phyloP scores from a whole-genome alignment of 2,329 filamentous ascomycete species.

The Teratosphaeria nubilosa region DNA sequence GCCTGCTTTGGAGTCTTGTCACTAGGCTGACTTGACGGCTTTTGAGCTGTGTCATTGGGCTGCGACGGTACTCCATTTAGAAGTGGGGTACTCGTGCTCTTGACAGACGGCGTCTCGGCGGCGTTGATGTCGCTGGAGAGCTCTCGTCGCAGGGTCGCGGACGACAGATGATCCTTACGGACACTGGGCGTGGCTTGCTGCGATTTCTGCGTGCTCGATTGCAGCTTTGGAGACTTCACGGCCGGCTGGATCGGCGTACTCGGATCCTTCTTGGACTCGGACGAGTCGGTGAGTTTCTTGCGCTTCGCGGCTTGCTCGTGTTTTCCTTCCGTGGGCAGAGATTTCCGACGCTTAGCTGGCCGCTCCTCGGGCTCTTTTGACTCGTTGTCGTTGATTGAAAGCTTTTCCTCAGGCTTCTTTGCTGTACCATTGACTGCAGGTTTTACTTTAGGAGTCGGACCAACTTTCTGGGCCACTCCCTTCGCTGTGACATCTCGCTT shows the following conservation, averaged over 20 bases:
- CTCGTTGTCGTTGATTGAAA: neutral
- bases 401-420: neutral
- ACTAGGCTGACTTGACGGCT: constrained; percentile 6
- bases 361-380: neutral
- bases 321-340: constrained; percentile 2
- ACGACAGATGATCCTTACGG: constrained; percentile 17
- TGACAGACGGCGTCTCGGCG: constrained; percentile 15
- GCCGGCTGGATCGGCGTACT: constrained; percentile 17
- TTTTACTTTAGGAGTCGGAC: constrained; percentile 3
- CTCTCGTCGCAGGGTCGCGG: constrained; percentile 16
- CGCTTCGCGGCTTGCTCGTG: constrained; percentile 17
- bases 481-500: constrained; percentile 11
- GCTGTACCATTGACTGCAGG: constrained; percentile 1
- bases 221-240: constrained; percentile 10
- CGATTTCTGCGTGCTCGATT: constrained; percentile 11
- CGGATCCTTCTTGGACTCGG: constrained; percentile 11
- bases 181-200: constrained; percentile 17
- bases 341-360: constrained; percentile 1
- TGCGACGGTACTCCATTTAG: constrained; percentile 5
- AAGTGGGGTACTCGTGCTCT: constrained; percentile 13
- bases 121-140: constrained; percentile 14
- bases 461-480: constrained; percentile 23
- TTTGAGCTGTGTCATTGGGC: constrained; percentile 1
- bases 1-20: constrained; percentile 23
- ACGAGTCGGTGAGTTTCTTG: constrained; percentile 6